Percentiles rank a stretch among this genome's conserved stretches.
phyloP scores from a whole-genome alignment of 1,139 yeast species.

The Maudiozyma humilis region DNA sequence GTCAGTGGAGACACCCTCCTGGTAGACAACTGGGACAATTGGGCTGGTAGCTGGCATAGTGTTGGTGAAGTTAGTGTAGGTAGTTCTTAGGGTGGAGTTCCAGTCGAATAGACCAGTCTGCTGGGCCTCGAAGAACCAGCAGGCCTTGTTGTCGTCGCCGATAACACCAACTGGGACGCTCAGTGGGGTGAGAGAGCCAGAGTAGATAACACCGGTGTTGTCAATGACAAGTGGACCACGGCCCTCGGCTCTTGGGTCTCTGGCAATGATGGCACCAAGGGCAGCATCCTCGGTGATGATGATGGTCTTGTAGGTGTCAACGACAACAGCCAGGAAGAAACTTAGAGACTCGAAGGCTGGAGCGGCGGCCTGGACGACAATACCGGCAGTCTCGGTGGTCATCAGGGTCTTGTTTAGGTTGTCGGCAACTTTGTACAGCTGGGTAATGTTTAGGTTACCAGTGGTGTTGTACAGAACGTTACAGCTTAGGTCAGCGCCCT shows the following conservation, averaged over 20 bases:
- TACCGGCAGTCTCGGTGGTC: conserved; percentile 17
- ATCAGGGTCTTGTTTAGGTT: conserved; percentile 16
- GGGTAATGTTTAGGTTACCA: conserved; percentile 20
- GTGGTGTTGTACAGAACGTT: conserved; percentile 19
- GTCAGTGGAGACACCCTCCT: conserved; percentile 18
- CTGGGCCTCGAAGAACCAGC: conserved; percentile 20
- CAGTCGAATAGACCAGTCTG: conserved; percentile 16
- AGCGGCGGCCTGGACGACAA: conserved; percentile 22
- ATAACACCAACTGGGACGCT: conserved; percentile 23
- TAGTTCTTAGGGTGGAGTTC: conserved; percentile 18
- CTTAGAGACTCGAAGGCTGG: conserved; percentile 25
- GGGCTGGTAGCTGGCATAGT: conserved; percentile 10
- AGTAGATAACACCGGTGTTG: conserved; percentile 19
- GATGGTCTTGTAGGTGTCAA: conserved; percentile 23
- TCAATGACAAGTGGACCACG: conserved; percentile 26
- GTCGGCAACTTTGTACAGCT: conserved; percentile 20
- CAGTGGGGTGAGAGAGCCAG: conserved; percentile 24
- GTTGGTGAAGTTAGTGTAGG: conserved; percentile 17
- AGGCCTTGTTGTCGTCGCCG: conserved; percentile 10
- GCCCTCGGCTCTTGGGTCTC: conserved; percentile 14
- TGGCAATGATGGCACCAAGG: conserved; percentile 23
- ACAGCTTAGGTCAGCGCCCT: conserved; percentile 4
- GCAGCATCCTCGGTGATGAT: conserved; percentile 20
- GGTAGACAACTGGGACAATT: conserved; percentile 22
- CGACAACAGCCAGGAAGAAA: conserved; percentile 24